Evolutionary conservation across 2,329 filamentous ascomycete genomes (phyloP).

Genomic region (Drechslerella dactyloides): DNA sequence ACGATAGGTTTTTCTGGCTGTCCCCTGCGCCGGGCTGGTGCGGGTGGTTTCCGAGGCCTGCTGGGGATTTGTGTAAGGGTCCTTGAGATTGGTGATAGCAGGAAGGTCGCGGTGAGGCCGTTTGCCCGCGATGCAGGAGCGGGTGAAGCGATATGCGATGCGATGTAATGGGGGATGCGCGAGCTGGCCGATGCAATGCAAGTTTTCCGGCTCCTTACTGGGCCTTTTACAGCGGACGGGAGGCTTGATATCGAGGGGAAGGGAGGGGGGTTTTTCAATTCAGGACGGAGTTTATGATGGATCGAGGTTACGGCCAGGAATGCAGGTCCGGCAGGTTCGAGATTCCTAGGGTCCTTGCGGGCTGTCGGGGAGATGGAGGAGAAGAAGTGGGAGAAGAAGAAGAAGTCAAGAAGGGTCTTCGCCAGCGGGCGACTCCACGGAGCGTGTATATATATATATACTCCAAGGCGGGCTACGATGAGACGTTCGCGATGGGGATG

Average conservation of each 20-base stretch:
- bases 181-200: not conserved
- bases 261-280: conserved; percentile 8
- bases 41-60: conserved; percentile 43
- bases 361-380: conserved; percentile 11
- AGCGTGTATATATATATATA: conserved; percentile 40
- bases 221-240: not conserved
- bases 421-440: conserved; percentile 9
- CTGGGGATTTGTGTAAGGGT: conserved; percentile 34
- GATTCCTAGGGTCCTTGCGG: conserved; percentile 12
- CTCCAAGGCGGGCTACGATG: too few species aligned
- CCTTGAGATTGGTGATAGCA: not conserved
- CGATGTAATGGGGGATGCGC: not conserved
- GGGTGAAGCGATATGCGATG: conserved; percentile 1
- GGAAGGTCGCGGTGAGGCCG: conserved; percentile 20
- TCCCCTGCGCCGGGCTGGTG: conserved; percentile 31
- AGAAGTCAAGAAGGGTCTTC: conserved; percentile 19
- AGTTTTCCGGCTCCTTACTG: not conserved
- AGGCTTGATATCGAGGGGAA: not conserved
- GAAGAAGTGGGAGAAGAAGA: conserved; percentile 22
- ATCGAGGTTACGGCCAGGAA: not conserved
- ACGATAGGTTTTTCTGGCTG: conserved; percentile 13
- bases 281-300: not conserved
- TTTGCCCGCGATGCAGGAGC: conserved; percentile 20
- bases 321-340: not conserved
- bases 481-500: not conserved